Conservation (phyloP, 2,329 filamentous ascomycete species). For the Aspergillus pseudonomiae region DNA sequence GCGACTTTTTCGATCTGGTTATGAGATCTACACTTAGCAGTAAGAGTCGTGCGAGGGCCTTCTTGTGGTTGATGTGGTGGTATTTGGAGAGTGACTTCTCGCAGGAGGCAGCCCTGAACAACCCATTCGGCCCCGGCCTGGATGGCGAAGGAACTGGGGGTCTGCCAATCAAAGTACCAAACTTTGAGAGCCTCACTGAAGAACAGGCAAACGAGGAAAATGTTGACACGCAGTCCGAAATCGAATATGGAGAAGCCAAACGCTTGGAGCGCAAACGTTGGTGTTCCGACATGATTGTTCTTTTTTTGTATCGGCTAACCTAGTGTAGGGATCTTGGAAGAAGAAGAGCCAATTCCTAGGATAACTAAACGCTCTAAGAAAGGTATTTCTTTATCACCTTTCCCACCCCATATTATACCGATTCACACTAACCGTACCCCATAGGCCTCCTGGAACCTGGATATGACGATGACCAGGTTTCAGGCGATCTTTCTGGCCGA, state of each 20-base stretch:
- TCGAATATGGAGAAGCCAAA: constrained; percentile 53
- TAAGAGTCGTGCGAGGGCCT: constrained; percentile 79
- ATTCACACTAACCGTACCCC: not conserved
- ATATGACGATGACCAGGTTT: constrained; percentile 39
- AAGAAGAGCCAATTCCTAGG: constrained; percentile 50
- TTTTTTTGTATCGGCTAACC: constrained; percentile 14
- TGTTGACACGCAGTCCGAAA: constrained; percentile 52
- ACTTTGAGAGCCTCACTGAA: constrained; percentile 51
- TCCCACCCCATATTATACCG: not conserved
- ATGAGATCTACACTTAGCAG: constrained; percentile 88
- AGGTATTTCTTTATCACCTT: constrained; percentile 28
- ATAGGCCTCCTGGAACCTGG: constrained; percentile 27
- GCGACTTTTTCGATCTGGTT: constrained; percentile 94
- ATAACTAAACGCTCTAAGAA: constrained; percentile 50
- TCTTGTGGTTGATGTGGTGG: constrained; percentile 99
- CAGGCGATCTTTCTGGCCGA: constrained; percentile 24
- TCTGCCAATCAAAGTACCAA: constrained; percentile 51
- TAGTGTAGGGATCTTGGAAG: constrained; percentile 48
- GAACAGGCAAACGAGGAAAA: constrained; percentile 55
- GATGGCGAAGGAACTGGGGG: constrained; percentile 47
- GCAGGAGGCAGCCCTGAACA: constrained; percentile 81
- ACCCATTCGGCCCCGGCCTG: constrained; percentile 74
- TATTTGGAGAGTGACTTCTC: constrained; percentile 96
- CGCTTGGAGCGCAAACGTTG: constrained; percentile 51
- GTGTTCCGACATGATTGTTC: constrained; percentile 14